Evolutionary conservation across 2,329 filamentous ascomycete genomes (phyloP), one percentile per base, ranked within the genome.

Genomic region (Xylariaceae sp.): DNA sequence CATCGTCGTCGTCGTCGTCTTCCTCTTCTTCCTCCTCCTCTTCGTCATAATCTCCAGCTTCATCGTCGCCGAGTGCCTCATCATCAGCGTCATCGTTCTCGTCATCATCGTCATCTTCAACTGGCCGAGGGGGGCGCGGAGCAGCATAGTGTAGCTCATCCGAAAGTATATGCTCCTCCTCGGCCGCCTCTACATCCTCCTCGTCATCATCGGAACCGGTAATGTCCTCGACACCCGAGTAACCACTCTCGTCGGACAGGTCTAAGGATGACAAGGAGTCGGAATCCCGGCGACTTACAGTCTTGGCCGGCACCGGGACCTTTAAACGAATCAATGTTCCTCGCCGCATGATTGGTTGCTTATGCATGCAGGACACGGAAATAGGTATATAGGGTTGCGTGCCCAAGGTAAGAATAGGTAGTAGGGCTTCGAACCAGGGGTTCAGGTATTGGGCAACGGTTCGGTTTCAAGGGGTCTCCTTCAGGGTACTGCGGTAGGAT

Each of bases 121-220:
- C 71, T 70, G 82, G 79, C 78, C 80, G 81, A 80, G 81, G 78
- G 76, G 80, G 75, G 68, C 71, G 73, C 67, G 57, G 72, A 67
- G 73, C 68, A 65, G 64, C 67, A 62, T 72, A 71, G 45, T 75
- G 71, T 65, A 72, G 69, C 63, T 73, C 74, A 64, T 79, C 74
- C 58, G 74, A 74, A 59, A 89, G 78, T 63, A 92, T 90, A 66
- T 87, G 84, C 73, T 86, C 81, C 77, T 92, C 89, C 82, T 94
- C 90, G 78, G 85, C 82, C 79, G 86, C 84, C 70, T 88, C 83
- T 58, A 93, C 84, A 79, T 89, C 84, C 65, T 89, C 84, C 73
- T 93, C 88, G 72, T 93, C 89, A 64, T 90, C 83, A 56, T 83
- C 89, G 9, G 85, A 87, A 67, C 92, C 89, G 66, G 84, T 89